Base-by-base conservation (phyloP, 177 flowering plant genomes). In the Vitis hybrid region DNA sequence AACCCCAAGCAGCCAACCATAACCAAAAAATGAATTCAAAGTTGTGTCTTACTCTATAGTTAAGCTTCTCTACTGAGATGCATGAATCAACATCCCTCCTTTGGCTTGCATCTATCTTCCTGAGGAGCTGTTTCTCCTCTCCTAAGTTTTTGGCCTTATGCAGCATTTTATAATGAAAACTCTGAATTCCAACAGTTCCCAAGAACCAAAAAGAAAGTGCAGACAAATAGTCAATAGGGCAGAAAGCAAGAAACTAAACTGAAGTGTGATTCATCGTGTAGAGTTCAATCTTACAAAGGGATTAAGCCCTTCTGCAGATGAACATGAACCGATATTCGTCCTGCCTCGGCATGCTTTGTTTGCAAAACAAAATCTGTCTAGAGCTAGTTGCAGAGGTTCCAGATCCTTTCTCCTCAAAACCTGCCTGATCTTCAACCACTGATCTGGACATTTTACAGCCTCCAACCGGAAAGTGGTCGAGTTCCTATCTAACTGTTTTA, bases 121-220 rank as follows among this genome's bases (percentile, higher is more conserved):
- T 52, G 9, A 73, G 54, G 14, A 66, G 58, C 24, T 52, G 53
- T 60, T 38, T 73, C 31, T 73, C 76, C 49, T 67, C 19, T 18
- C 51, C 60, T 33, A 61, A 17, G 14, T 12, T 66, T 17, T 61
- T 61, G 50, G 28, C 52, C 24, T 51, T 44, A 19, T 72, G 75
- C 31, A 18, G 15, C 75, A 72, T 65, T 56, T 51, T 20, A 60
- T 44, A 72, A 59, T 72, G 65, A 65, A 72, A 51, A 4, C 19
- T 66, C 70, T 72, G 62, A 3, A 59, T 69, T 5, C 19, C 62
- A 57, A 7, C 13, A 15, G 5, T 69, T 7, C 20, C 2, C 13
- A 8, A n/a, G 18, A 7, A 1, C 10, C 17, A n/a, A 31, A 51
- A 3, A 49, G 57, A 19, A 47, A 14, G 6, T 8, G 7, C 12